These are phyloP conservation scores for Aspergillus leporis DNA, from an alignment of 495 filamentous ascomycete genomes.

Conservation along the genomic window DNA sequence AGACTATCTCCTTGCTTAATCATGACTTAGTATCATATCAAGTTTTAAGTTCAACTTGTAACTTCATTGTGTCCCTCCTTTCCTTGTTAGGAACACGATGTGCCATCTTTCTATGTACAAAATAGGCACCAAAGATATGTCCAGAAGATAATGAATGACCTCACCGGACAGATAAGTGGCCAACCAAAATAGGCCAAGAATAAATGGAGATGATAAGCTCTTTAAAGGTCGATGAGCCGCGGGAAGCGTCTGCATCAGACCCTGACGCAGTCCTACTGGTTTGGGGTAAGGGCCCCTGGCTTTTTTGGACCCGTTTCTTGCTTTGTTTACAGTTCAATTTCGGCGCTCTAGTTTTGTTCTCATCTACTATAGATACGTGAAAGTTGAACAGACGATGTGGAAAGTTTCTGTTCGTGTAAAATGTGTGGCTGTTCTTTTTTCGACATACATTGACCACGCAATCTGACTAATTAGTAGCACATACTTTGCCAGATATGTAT, in stretches of 20 bases:
- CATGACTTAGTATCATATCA: conserved; percentile 2
- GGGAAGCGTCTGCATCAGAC: background rate
- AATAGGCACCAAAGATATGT: background rate
- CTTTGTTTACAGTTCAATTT: too few species aligned
- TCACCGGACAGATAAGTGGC: background rate
- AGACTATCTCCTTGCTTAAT: background rate
- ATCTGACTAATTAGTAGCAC: background rate
- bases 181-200: background rate
- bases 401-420: too few species aligned
- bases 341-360: too few species aligned
- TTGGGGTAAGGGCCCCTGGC: too few species aligned
- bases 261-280: background rate
- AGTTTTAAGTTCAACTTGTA: conserved; percentile 4
- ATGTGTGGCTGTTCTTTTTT: too few species aligned
- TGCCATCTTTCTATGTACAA: background rate
- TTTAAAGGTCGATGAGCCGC: conserved; percentile 4
- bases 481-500: background rate
- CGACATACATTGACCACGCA: too few species aligned
- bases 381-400: too few species aligned
- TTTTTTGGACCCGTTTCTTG: too few species aligned
- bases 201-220: background rate
- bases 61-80: conserved; percentile 1
- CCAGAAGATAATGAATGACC: background rate
- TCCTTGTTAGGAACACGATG: background rate
- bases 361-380: too few species aligned